Evolutionary conservation across 1,284 basidiomycete species (phyloP), one percentile per base, ranked within the genome.

Genomic region (Fistulina hepatica): DNA sequence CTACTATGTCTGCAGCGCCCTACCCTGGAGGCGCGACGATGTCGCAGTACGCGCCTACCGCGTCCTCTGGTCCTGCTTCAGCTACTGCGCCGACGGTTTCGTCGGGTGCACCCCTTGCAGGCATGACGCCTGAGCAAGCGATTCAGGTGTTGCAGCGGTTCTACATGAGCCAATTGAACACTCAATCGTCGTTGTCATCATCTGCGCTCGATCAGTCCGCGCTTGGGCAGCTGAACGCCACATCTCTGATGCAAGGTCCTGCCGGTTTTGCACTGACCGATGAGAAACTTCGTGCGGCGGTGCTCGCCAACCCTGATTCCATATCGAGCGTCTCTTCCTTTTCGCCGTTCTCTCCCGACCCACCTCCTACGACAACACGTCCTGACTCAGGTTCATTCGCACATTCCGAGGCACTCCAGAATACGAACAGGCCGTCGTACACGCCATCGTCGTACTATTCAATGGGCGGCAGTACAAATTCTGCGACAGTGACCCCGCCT

Each of bases 71-170:
- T n/a, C 28, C 28, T 13, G 28, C 28, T 11, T 13, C 28, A n/a
- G 15, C 28, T 31, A 19, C 28, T 9, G 28, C 28, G 3, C 28
- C 19, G 28, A 13, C 28, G 28, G 15, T 8, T 13, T n/a, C n/a
- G n/a, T 31, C 19, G 9, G 28, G 28, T 3, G 13, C 53, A 21
- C n/a, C n/a, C n/a, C n/a, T n/a, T n/a, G n/a, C n/a, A n/a, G n/a
- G n/a, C 21, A 55, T 82, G 46, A 74, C 73, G 6, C 65, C 71
- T 32, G 81, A 84, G 44, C 80, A 84, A 52, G 74, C 79, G 11
- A 48, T 81, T 26, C 69, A 76, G 46, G 57, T 84, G 25, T 50
- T 85, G 42, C 75, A 81, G 51, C 74, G 73, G 54, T 63, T 81
- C 34, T 64, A 69, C 25, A 50, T 63, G n/a, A n/a, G n/a, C n/a